Evolutionary conservation across 176 grass and related monocot genomes (phyloP).

Genomic region (Aegilops sharonensis): DNA sequence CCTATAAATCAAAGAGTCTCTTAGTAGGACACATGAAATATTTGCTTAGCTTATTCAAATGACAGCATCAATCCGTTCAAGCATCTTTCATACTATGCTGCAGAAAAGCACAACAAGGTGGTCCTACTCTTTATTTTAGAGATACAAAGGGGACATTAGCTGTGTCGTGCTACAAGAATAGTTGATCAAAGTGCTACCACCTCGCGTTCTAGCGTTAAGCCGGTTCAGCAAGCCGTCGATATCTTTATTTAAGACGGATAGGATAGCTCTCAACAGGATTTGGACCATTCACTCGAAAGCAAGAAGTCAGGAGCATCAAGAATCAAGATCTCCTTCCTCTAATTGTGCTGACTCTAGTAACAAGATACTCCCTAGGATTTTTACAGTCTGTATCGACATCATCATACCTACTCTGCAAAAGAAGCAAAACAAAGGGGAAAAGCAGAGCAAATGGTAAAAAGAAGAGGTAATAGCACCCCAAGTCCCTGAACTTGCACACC

Average conservation of each 20-base stretch:
- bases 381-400: slow-evolving; percentile 22
- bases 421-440: slow-evolving; percentile 13
- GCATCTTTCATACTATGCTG: slow-evolving; percentile 7
- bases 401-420: slow-evolving; percentile 26
- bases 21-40: neutral
- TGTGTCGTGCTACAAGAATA: no score
- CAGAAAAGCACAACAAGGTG: neutral
- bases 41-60: slow-evolving; percentile 2
- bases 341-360: neutral
- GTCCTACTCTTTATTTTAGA: slow-evolving; percentile 4
- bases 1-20: neutral
- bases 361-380: neutral
- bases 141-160: neutral
- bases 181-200: no score
- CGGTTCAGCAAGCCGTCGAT: no score
- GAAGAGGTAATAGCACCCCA: no score
- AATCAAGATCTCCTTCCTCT: neutral
- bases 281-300: neutral
- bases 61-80: neutral
- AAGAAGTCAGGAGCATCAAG: neutral
- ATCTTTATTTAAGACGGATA: neutral
- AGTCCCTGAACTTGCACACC: no score
- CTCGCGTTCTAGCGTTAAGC: no score
- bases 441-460: neutral
- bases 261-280: neutral